Percentiles rank a stretch among this genome's conserved stretches.
phyloP scores from a whole-genome alignment of 176 grass and related monocot genomes.

The Eremochloa ophiuroides region DNA sequence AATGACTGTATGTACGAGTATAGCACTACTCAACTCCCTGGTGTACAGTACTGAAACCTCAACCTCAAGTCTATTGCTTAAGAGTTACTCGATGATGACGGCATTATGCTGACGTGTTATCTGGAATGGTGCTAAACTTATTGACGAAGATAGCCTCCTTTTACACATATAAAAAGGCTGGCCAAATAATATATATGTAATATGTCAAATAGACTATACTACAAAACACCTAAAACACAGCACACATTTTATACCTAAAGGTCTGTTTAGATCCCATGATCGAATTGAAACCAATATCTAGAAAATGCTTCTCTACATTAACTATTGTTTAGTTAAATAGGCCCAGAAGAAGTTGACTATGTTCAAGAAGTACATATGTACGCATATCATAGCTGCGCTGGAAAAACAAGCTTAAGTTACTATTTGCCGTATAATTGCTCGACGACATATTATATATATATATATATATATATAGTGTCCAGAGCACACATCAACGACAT shows the following conservation, averaged over 20 bases:
- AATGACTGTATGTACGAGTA: not conserved
- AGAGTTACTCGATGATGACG: not conserved
- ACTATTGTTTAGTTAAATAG: too few species aligned
- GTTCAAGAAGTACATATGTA: not conserved
- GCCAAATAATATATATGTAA: too few species aligned
- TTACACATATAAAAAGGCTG: not conserved
- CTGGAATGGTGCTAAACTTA: not conserved
- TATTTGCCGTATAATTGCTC: slow-evolving; percentile 41
- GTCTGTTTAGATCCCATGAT: too few species aligned
- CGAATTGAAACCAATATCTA: too few species aligned
- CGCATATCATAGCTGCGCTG: not conserved
- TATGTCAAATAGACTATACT: not conserved
- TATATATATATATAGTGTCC: slow-evolving; percentile 10
- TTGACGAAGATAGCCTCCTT: not conserved
- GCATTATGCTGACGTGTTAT: slow-evolving; percentile 15
- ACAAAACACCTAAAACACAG: not conserved
- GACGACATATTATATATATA: too few species aligned
- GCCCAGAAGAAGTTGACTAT: not conserved
- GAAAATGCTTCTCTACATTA: too few species aligned
- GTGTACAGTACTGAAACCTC: not conserved
- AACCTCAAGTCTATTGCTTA: not conserved
- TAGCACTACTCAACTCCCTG: not conserved
- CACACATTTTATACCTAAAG: not conserved
- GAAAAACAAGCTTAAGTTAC: slow-evolving; percentile 19
- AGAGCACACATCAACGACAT: slow-evolving; percentile 16